Conservation (phyloP, 768 basidiomycete species). For the Tricholoma sp. region DNA sequence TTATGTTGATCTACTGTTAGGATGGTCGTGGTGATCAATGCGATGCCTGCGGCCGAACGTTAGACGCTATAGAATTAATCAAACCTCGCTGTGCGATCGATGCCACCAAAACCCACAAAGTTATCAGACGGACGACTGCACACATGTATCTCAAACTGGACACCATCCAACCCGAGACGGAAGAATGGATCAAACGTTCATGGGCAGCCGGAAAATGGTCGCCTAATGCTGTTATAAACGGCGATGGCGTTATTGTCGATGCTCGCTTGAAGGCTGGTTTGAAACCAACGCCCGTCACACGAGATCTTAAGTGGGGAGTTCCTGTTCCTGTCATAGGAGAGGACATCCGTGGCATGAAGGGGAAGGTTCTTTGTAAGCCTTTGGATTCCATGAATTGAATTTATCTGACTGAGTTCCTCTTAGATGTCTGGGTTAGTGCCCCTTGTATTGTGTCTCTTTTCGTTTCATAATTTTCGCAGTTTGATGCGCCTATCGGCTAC, state of each 20-base stretch:
- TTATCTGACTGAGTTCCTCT: slow-evolving; percentile 2
- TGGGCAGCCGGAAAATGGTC: slow-evolving; percentile 88
- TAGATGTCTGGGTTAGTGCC: slow-evolving; percentile 88
- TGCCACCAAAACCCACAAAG: slow-evolving; percentile 59
- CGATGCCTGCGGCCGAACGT: slow-evolving; percentile 86
- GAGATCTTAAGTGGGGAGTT: slow-evolving; percentile 96
- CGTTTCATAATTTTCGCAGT: slow-evolving; percentile 46
- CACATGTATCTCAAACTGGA: slow-evolving; percentile 94
- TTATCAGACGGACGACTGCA: slow-evolving; percentile 70
- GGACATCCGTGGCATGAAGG: slow-evolving; percentile 80
- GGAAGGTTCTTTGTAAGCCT: slow-evolving; percentile 90
- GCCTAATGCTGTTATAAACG: slow-evolving; percentile 85
- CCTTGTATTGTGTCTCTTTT: neutral
- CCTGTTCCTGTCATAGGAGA: slow-evolving; percentile 79
- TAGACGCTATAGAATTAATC: slow-evolving; percentile 90
- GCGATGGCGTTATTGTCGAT: slow-evolving; percentile 85
- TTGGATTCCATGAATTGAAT: neutral
- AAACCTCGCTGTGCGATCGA: slow-evolving; percentile 92
- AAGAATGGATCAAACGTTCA: slow-evolving; percentile 83
- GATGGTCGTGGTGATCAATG: slow-evolving; percentile 99
- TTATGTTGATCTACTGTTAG: slow-evolving; percentile 27
- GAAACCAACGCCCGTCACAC: slow-evolving; percentile 84
- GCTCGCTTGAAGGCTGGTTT: slow-evolving; percentile 83
- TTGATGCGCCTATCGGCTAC: slow-evolving; percentile 96
- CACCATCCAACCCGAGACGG: slow-evolving; percentile 71